A percentile compares a stretch with the other conserved stretches of the same genome.
These are phyloP conservation scores for Dryadomyces quercus-mongolicae DNA, from an alignment of 2,329 filamentous ascomycete species.

Conservation along the genomic window DNA sequence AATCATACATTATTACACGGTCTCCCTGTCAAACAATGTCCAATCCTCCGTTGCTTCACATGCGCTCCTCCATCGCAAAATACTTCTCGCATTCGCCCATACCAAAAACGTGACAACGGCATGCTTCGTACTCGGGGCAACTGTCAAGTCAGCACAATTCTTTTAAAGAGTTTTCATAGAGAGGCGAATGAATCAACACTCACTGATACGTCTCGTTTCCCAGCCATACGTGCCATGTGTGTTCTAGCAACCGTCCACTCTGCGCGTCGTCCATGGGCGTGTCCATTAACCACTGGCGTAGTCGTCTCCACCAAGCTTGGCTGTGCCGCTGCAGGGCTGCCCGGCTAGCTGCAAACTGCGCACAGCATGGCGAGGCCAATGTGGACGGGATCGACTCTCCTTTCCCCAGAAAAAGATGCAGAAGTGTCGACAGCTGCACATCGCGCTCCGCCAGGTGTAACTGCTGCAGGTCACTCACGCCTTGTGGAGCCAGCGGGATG, in stretches of 20 bases:
- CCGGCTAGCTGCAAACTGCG: conserved; percentile 39
- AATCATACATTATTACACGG: too few relatives aligned
- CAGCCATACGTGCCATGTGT: conserved; percentile 37
- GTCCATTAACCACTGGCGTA: conserved; percentile 35
- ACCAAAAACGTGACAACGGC: conserved; percentile 14
- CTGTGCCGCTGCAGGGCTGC: conserved; percentile 27
- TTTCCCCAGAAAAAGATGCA: conserved; percentile 13
- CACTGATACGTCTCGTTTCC: conserved; percentile 12
- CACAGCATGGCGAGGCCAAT: conserved; percentile 34
- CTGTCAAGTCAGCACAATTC: conserved; percentile 1
- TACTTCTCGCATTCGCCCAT: conserved; percentile 13
- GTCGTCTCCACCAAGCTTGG: conserved; percentile 29
- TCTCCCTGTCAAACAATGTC: too few relatives aligned
- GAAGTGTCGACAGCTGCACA: conserved; percentile 12
- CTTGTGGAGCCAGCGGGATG: conserved; percentile 9
- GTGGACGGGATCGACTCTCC: conserved; percentile 18
- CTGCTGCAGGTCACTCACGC: background rate
- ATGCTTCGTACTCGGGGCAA: conserved; percentile 12
- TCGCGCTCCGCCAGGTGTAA: conserved; percentile 6
- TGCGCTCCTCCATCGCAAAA: conserved; percentile 5
- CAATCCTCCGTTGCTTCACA: background rate
- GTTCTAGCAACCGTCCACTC: conserved; percentile 39
- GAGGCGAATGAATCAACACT: background rate
- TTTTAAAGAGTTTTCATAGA: background rate
- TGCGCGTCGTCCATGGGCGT: conserved; percentile 27